Evolutionary conservation across 352 stramenopile genomes (phyloP), one percentile per base, ranked within the genome.

Genomic region (Plasmopara muralis): DNA sequence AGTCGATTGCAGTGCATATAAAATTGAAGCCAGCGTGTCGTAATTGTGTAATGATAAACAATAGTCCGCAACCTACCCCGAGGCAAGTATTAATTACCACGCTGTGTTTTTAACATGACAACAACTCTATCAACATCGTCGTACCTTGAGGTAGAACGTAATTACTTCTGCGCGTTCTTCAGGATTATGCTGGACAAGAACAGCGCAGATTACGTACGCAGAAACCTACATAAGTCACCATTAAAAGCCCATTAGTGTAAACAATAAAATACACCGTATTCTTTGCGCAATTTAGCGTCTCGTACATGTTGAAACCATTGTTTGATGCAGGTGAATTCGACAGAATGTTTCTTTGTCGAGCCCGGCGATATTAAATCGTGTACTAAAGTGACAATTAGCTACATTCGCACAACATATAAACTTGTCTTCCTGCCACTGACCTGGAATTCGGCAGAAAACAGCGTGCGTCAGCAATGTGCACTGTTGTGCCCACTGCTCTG

Each of bases 221-320:
- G 79, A 87, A 4, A 92, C 54, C 83, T 94, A 51, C 10, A 43
- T 5, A 35, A 53, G 34, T 33, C 6, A 29, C 5, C 47, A 14
- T 34, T 39, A 31, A 39, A 39, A 2, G 44, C 20, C 4, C 28
- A 42, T 62, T 35, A 61, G 18, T 4, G 28, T 30, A 16, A 33
- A 16, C 29, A 30, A 15, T 44, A 5, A 15, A 14, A n/a, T 30
- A 6, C 4, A 18, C 37, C 12, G 6, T 8, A 41, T n/a, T 15
- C 37, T n/a, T 13, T 12, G 47, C 37, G 1, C 5, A 9, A 41
- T 34, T 42, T 28, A 46, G 14, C 16, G 38, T 6, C 28, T 62
- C 77, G 13, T 72, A 94, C 84, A 55, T 94, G 80, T 48, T 93
- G 82, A 51, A 93, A 93, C 82, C 82, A 94, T 9, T 73, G 77